Conservation (phyloP, 2,329 filamentous ascomycete genomes). For the Neopestalotiopsis clavispora region DNA sequence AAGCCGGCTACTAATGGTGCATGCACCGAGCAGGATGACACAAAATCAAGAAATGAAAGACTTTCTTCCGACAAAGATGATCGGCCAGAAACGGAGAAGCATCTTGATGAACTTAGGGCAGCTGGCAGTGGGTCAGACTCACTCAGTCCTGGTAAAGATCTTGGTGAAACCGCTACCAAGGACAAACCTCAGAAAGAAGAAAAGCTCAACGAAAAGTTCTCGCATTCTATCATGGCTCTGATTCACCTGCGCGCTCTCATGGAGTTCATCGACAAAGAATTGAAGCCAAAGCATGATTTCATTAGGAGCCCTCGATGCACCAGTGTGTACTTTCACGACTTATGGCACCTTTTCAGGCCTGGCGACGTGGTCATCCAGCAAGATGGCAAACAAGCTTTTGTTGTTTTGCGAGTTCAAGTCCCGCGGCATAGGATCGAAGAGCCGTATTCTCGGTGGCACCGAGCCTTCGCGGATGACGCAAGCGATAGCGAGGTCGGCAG, state of each 20-base stretch:
- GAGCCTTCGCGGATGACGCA: not conserved
- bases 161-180: not conserved
- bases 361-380: not conserved
- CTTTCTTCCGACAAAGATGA: no score
- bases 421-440: not conserved
- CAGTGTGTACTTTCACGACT: not conserved
- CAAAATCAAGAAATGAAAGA: no score
- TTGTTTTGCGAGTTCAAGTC: not conserved
- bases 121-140: no score
- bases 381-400: not conserved
- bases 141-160: not conserved
- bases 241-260: not conserved
- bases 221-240: not conserved
- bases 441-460: not conserved
- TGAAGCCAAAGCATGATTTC: not conserved
- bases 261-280: not conserved
- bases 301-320: not conserved
- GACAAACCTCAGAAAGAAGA: not conserved
- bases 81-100: no score
- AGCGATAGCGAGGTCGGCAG: not conserved
- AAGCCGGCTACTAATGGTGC: no score
- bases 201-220: not conserved
- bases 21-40: no score
- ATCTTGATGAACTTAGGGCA: no score
- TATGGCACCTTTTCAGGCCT: not conserved